Conservation (phyloP, 441 rosid genomes). For the Brassica balearica region DNA sequence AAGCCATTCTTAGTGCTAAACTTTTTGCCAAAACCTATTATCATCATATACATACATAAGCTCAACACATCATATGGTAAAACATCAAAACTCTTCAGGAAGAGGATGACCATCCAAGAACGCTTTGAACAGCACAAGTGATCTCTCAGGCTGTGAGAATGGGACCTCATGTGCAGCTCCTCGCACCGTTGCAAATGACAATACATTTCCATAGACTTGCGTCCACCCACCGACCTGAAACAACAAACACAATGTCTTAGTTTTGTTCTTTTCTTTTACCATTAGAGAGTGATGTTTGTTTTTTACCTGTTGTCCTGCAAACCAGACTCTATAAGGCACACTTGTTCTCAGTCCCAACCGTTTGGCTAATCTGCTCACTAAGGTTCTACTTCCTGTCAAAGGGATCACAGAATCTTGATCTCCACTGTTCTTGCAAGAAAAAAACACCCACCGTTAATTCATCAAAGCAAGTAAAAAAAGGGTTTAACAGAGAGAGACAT, state of each 20-base stretch:
- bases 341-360: conserved; percentile 66
- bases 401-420: conserved; percentile 99
- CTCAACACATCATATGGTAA: conserved; percentile 11
- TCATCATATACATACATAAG: conserved; percentile 43
- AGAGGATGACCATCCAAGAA: conserved; percentile 69
- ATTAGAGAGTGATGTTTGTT: neutral
- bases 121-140: conserved; percentile 84
- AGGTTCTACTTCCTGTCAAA: conserved; percentile 81
- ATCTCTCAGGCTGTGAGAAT: conserved; percentile 95
- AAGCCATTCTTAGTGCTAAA: conserved; percentile 41
- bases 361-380: conserved; percentile 67
- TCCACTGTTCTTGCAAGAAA: conserved; percentile 60
- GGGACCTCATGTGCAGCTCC: conserved; percentile 99
- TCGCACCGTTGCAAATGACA: conserved; percentile 93
- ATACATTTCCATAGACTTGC: conserved; percentile 78
- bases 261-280: neutral
- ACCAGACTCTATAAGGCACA: conserved; percentile 94
- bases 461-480: neutral
- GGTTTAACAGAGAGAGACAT: neutral
- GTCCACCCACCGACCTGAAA: conserved; percentile 99
- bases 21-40: conserved; percentile 27
- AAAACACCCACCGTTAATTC: neutral
- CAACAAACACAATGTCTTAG: conserved; percentile 18
- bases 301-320: conserved; percentile 84
- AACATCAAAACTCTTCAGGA: conserved; percentile 78